Conservation (phyloP, 2,329 filamentous ascomycete species). For the Fusarium algeriense region DNA sequence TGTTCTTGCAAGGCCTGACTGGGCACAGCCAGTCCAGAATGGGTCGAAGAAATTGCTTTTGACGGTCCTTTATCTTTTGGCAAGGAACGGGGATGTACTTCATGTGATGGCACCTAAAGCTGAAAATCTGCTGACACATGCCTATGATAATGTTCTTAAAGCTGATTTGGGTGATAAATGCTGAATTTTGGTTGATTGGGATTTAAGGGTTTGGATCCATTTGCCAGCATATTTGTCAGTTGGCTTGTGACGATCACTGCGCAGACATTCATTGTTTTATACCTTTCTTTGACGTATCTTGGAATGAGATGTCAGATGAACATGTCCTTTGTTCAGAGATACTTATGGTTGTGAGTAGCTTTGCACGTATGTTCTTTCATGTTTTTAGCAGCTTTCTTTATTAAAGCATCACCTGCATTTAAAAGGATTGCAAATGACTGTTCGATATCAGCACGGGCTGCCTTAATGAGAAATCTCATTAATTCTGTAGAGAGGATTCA, state of each 20-base stretch:
- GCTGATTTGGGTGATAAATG: neutral
- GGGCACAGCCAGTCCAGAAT: slow-evolving; percentile 18
- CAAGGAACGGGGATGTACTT: slow-evolving; percentile 17
- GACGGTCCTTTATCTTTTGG: neutral
- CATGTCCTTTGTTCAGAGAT: slow-evolving; percentile 10
- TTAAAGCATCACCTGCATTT: neutral
- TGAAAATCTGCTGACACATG: slow-evolving; percentile 42
- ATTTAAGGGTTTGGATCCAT: too few relatives aligned
- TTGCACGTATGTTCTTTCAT: neutral
- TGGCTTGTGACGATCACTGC: neutral
- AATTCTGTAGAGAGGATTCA: neutral
- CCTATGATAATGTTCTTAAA: neutral
- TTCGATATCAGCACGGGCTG: neutral
- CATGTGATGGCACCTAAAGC: slow-evolving; percentile 43
- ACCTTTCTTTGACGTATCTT: neutral
- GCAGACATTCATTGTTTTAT: neutral
- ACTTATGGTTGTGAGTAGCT: too few relatives aligned
- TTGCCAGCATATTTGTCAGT: neutral
- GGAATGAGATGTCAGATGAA: neutral
- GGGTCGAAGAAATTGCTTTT: neutral
- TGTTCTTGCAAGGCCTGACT: neutral
- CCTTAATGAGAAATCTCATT: neutral
- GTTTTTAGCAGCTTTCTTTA: neutral
- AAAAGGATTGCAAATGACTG: neutral
- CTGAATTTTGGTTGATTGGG: neutral